Evolutionary conservation across 208 protist genomes (phyloP), one percentile per base, ranked within the genome.

Genomic region (Acanthamoeba triangularis): DNA sequence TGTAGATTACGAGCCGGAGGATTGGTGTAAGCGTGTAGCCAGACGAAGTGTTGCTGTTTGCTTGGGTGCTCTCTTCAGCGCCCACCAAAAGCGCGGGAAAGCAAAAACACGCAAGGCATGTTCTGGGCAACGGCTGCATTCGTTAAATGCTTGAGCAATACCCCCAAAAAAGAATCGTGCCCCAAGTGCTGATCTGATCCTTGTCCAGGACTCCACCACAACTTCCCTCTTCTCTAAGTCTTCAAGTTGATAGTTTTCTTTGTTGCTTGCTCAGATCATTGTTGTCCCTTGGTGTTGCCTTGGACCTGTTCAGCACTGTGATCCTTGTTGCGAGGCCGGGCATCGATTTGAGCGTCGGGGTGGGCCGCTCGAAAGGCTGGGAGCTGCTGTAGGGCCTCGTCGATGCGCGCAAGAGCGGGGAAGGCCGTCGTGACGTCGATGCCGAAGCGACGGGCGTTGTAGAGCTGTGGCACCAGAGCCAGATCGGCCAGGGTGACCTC

Each of bases 401-500:
- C 74, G 54, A 98, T 96, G 49, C 95, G 69, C 2, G 28, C 4
- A 82, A 98, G 96, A 16, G 49, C 97, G 35, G 98, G 98, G 65
- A 95, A 98, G 35, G 41, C 28, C 11, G 44, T 65, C 11, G 44
- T 65, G 67, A 98, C 72, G 76, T 98, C 97, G 44, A 98, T 96
- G 54, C 90, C 95, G 95, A 98, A 98, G 59, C 98, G 93, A 13
- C 90, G 69, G 7, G 98, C 98, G 96, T 98, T 98, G 94, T 98
- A 99, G 4, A 99, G 84, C 80, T 99, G 98, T 25, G 98, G 98
- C 14, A 98, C 95, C 2, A 99, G 78, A 63, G 49, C 97, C 20
- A 96, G 30, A 95, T 99, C 98, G 49, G 98, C 98, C 78, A 99
- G 95, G 13, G 98, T 97, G 33, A 99, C 61, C 10, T 87, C 56